Evolutionary conservation across 805 yeast species (phyloP), one percentile per base, ranked within the genome.

Genomic region (Monosporozyma servazzii): DNA sequence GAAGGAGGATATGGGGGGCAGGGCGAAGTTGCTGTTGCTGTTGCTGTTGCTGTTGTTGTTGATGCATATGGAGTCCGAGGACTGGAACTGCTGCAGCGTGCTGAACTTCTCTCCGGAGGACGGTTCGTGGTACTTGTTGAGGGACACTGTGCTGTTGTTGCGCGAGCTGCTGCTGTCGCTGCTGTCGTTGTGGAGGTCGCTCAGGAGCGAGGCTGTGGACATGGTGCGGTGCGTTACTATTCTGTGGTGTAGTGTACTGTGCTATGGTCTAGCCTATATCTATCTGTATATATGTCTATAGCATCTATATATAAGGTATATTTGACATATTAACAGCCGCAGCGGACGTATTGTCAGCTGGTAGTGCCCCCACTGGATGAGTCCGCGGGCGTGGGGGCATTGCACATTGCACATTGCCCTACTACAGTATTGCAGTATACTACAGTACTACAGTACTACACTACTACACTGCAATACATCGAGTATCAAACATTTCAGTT

Each of bases 1-100:
- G 49, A 65, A 65, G 5, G 69, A 64, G 9, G 67, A 62, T 23
- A 64, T 63, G 15, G 66, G 66, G 13, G 66, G 66, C 43, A 63
- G 52, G 8, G 54, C 43, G 23, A 57, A 46, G 13, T 9, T 45
- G 11, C 31, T 30, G 7, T 30, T 21, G 7, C 8, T 21, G 9
- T 41, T 46, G 33, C 27, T 37, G 23, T 44, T 49, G 5, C 33
- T 23, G 21, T 30, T 46, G 3, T 44, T 42, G 6, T 25, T 44
- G 6, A 17, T 20, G 13, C 17, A 21, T 25, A 20, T 30, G 15
- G 41, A 37, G 3, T 37, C 41, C 17, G 41, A 37, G 10, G 40
- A 36, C 5, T 21, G 17, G 41, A 37, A 37, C 17, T 37, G 17
- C 5, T 36, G 44, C 21, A 44, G 17, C 20, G 33, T 41, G 15